Base-by-base conservation (phyloP, 345 rosid genomes). In the Microthlaspi erraticum region DNA sequence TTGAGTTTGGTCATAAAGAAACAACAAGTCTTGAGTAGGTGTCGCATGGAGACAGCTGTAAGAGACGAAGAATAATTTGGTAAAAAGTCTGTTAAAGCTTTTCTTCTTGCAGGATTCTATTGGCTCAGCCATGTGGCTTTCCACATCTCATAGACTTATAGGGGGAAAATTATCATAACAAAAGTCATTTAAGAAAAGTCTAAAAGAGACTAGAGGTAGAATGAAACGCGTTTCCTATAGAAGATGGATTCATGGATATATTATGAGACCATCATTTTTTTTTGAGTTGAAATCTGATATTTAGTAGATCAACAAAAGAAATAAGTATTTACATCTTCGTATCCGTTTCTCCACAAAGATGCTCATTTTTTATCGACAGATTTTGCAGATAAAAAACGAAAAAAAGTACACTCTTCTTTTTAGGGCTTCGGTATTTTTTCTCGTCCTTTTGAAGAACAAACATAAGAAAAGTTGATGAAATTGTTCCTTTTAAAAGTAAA, bases 41-140 rank as follows among this genome's bases (percentile, higher is more conserved):
- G 51, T 56, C 34, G 56, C 43, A 20, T 64, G 71, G 71, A 39
- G 23, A 64, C 77, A 73, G 71, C 66, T 73, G 65, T 72, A 26
- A 5, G 29, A 26, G 4, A 26, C 29, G 29, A 42, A 43, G 23
- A 36, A 44, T 29, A 37, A 26, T 54, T 20, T 8, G 29, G 29
- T 26, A 26, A 26, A 26, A 26, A 26, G 29, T 26, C 29, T 26
- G 29, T 26, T 26, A n/a, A 51, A 51, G 14, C 10, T 20, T 64
- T 12, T 43, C 9, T 2, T 16, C 29, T 23, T 23, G 29, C 10
- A 56, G 14, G 61, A 17, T 33, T 56, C 43, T 33, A 26, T 52
- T 43, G 10, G 55, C 69, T 71, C 54, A 71, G 8, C 42, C 61
- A 56, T 56, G 61, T 56, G 43, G 41, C 8, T 42, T 33, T 50